phyloP scores from a whole-genome alignment of 2,329 filamentous ascomycete species.

The Scedosporium boydii region DNA sequence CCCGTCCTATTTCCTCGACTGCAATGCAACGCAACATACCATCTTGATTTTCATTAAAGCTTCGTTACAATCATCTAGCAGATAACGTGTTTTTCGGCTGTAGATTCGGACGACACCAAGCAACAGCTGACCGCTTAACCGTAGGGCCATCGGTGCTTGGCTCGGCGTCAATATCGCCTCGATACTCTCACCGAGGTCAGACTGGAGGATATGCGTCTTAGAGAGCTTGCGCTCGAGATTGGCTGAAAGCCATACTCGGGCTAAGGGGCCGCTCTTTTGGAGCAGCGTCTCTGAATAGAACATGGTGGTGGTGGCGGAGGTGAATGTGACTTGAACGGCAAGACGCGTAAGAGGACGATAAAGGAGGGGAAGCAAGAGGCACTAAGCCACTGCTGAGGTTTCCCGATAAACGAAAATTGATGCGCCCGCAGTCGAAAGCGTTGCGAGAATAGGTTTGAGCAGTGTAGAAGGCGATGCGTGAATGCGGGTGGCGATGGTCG shows the following conservation, averaged over 20 bases:
- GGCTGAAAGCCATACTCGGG: constrained; percentile 95
- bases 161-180: constrained; percentile 88
- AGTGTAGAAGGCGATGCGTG: background rate
- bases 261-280: constrained; percentile 92
- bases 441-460: background rate
- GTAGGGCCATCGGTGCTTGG: constrained; percentile 89
- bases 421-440: background rate
- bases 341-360: background rate
- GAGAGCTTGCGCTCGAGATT: constrained; percentile 98
- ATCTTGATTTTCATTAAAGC: constrained; percentile 97
- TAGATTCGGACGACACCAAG: constrained; percentile 97
- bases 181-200: constrained; percentile 90
- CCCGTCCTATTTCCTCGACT: constrained; percentile 2
- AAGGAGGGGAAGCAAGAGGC: constrained; percentile 4
- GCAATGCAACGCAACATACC: constrained; percentile 43
- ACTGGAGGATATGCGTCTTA: constrained; percentile 90
- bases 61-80: constrained; percentile 96
- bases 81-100: constrained; percentile 90
- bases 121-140: constrained; percentile 85
- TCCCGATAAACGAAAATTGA: background rate
- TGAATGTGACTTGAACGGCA: background rate
- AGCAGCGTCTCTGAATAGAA: constrained; percentile 96
- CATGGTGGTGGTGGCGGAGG: constrained; percentile 48
- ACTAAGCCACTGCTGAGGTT: constrained; percentile 4
- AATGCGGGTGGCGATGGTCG: background rate